phyloP scores from a whole-genome alignment of 306 rosid genomes.

The Elaeagnus macrophylla region DNA sequence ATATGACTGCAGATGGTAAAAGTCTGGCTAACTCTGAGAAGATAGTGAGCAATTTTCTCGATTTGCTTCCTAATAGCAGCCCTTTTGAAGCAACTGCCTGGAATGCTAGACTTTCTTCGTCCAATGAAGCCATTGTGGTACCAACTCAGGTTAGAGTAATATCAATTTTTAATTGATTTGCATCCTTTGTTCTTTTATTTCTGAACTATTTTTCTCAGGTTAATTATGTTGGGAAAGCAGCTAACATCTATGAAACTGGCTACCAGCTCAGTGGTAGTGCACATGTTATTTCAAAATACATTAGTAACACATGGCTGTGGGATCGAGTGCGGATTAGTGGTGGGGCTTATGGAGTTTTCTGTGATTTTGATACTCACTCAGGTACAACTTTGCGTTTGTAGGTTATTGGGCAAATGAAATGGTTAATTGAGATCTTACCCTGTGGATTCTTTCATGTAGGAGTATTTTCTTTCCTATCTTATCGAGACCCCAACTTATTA shows the following conservation, averaged over 20 bases:
- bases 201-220: conserved; percentile 53
- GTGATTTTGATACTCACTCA: conserved; percentile 93
- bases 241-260: conserved; percentile 67
- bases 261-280: conserved; percentile 85
- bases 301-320: conserved; percentile 95
- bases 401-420: conserved; percentile 6
- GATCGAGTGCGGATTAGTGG: conserved; percentile 97
- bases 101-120: conserved; percentile 51
- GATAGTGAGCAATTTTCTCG: conserved; percentile 61
- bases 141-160: conserved; percentile 71
- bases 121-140: conserved; percentile 79
- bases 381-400: conserved; percentile 30
- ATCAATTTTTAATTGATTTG: conserved; percentile 10
- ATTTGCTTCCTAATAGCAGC: conserved; percentile 58
- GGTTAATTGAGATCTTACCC: conserved; percentile 24
- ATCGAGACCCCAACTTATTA: conserved; percentile 91
- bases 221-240: conserved; percentile 94
- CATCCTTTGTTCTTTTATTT: conserved; percentile 14
- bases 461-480: conserved; percentile 87
- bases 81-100: conserved; percentile 36
- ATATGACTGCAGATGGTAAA: conserved; percentile 74
- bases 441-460: conserved; percentile 37
- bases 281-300: conserved; percentile 79
- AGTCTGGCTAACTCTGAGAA: conserved; percentile 43
- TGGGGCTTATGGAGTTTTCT: conserved; percentile 97